Evolutionary conservation across 1,284 basidiomycete genomes (phyloP), one percentile per base, ranked within the genome.

Genomic region (Bjerkandera adusta): DNA sequence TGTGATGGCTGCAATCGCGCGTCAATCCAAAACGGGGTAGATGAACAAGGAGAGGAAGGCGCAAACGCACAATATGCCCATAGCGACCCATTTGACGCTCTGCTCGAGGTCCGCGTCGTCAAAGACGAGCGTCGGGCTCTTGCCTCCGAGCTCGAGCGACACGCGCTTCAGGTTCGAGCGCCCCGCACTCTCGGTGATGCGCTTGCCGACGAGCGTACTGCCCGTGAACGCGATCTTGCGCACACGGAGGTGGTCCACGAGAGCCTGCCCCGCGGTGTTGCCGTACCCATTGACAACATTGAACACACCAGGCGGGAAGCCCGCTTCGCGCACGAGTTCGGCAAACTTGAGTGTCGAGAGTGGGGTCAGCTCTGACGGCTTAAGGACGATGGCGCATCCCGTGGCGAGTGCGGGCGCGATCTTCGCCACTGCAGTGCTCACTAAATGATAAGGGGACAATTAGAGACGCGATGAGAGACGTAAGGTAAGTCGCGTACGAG

Each of bases 341-440:
- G 70, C 68, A 64, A 85, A 66, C 47, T 73, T 73, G 46, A 89
- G 70, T 22, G 89, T 87, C 15, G 88, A 85, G 38, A 97, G 77
- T n/a, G 93, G 92, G 1, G 93, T 96, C 60, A 92, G 81, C 68
- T 97, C 93, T 16, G 90, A 92, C 5, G 92, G 86, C 74, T 96
- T 95, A 57, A 95, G 68, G 54, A 96, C 76, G 59, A 96, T 73
- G n/a, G 79, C 68, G 74, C 91, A 92, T 48, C 93, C 93, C 1
- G 83, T 82, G 4, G 91, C 92, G 43, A 95, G 78, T 13, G 92
- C 90, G 5, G 90, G 89, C 2, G 79, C 88, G 53, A 93, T 63
- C 71, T 93, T 92, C 89, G 88, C 91, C 29, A 81, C 55, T 59
- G 87, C 65, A 81, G 92, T 86, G 50, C 83, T 68, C 33, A 89